Evolutionary conservation across 768 basidiomycete genomes (phyloP), one percentile per base, ranked within the genome.

Genomic region (Suillus subalutaceus): DNA sequence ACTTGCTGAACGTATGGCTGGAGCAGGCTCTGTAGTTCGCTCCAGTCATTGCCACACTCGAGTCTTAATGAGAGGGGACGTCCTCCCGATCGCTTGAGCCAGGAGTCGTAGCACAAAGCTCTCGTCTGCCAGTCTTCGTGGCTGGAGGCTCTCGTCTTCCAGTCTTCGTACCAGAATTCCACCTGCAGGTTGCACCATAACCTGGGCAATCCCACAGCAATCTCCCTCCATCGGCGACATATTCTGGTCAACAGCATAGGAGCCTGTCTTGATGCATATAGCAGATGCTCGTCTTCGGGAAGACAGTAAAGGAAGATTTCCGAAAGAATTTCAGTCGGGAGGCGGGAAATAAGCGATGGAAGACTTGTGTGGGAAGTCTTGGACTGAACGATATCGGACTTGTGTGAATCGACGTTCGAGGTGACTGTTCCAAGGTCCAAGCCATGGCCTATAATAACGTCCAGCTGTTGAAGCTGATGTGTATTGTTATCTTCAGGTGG

Each of bases 131-230:
- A 59, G 13, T 41, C 37, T 9, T 38, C 37, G 38, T 38, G 30
- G 30, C 30, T 32, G 30, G 30, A 2, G 30, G 30, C 2, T 32
- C 30, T 32, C 4, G 30, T 32, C 30, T 32, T 32, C 30, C 48
- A 65, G 32, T 6, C 32, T 35, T 50, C 8, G 44, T 60, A 62
- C 38, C 67, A 60, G 16, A 65, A 58, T 8, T n/a, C 10, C 41
- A 77, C 68, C 2, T 6, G 13, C 3, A 87, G 82, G 1, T 80
- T 78, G 18, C 81, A 79, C 86, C 86, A 87, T 38, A 87, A 72
- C 61, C 74, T 77, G 8, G 85, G 82, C 0, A 81, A 81, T 6
- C 73, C 71, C 20, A 75, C 57, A 23, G 75, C 80, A 16, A 85
- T 63, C 13, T 72, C 63, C 66, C 79, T 79, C 85, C 86, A 86